Conservation (phyloP, 305 asterid genomes). For the Lippia alba region DNA sequence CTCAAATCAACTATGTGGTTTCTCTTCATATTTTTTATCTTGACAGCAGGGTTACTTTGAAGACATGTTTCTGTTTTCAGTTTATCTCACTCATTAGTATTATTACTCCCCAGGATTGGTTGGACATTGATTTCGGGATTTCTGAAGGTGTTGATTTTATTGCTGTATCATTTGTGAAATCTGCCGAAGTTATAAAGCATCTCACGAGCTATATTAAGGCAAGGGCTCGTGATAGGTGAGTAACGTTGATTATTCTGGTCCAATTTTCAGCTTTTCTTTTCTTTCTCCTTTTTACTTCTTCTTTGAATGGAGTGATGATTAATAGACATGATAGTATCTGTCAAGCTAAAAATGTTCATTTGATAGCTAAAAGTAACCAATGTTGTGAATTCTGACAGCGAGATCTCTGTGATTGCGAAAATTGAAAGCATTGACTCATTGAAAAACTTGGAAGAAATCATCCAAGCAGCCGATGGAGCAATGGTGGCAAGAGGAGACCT, state of each 20-base stretch:
- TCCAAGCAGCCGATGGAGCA: conserved; percentile 83
- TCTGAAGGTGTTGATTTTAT: conserved; percentile 88
- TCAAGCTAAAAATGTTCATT: background rate
- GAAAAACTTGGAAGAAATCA: conserved; percentile 78
- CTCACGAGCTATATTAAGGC: conserved; percentile 85
- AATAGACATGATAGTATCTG: too few species aligned
- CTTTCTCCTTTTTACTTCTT: too few species aligned
- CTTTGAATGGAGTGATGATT: too few species aligned
- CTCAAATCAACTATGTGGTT: too few species aligned
- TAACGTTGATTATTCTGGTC: conserved; percentile 20
- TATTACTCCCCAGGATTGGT: conserved; percentile 69
- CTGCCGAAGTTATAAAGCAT: conserved; percentile 86
- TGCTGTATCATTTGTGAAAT: conserved; percentile 90
- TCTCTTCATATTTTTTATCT: too few species aligned
- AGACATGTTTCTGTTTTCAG: background rate
- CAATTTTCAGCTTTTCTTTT: conserved; percentile 5
- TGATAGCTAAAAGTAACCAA: conserved; percentile 19
- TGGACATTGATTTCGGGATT: conserved; percentile 91
- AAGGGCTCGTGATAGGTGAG: conserved; percentile 81
- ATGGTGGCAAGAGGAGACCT: conserved; percentile 97
- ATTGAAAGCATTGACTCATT: conserved; percentile 90
- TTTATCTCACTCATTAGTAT: conserved; percentile 30
- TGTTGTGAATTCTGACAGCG: conserved; percentile 50
- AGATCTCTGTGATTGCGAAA: conserved; percentile 78
- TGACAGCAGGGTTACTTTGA: background rate